Conservation (phyloP, 805 yeast species). For the Candida quercuum region DNA sequence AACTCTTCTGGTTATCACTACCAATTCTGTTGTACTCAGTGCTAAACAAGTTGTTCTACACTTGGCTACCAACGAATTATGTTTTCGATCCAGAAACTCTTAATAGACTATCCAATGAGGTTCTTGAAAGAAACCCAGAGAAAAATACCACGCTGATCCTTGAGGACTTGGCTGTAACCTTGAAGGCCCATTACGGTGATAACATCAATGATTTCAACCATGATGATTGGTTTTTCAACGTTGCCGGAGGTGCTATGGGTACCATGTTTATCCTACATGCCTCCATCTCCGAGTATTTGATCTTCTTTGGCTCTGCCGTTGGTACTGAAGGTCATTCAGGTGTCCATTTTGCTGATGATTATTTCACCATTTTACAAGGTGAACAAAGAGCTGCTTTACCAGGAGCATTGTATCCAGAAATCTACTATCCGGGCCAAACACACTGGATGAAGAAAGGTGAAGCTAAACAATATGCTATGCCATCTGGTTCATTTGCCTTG, state of each 20-base stretch:
- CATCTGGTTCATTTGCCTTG: slow-evolving; percentile 75
- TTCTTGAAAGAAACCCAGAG: slow-evolving; percentile 47
- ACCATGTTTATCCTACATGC: slow-evolving; percentile 94
- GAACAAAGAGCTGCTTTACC: slow-evolving; percentile 70
- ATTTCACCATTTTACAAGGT: slow-evolving; percentile 85
- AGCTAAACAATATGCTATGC: slow-evolving; percentile 84
- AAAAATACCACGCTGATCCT: slow-evolving; percentile 59
- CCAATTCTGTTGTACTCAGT: slow-evolving; percentile 27
- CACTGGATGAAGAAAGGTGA: slow-evolving; percentile 73
- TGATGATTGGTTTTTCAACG: slow-evolving; percentile 93
- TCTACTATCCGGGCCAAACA: slow-evolving; percentile 82
- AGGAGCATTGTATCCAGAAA: slow-evolving; percentile 55
- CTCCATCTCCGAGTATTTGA: slow-evolving; percentile 86
- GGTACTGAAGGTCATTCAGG: slow-evolving; percentile 98
- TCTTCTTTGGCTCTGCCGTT: slow-evolving; percentile 86
- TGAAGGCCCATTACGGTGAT: slow-evolving; percentile 66
- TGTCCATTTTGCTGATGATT: slow-evolving; percentile 94
- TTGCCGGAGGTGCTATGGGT: slow-evolving; percentile 99
- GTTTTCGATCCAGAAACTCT: slow-evolving; percentile 64
- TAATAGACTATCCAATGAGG: slow-evolving; percentile 51
- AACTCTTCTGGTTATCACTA: slow-evolving; percentile 14
- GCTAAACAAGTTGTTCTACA: slow-evolving; percentile 38
- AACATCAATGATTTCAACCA: slow-evolving; percentile 66
- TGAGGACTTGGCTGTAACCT: slow-evolving; percentile 49
- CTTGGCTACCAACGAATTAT: slow-evolving; percentile 68